phyloP scores from a whole-genome alignment of 148 eudicot genomes.

The Salicornia ramosissima region DNA sequence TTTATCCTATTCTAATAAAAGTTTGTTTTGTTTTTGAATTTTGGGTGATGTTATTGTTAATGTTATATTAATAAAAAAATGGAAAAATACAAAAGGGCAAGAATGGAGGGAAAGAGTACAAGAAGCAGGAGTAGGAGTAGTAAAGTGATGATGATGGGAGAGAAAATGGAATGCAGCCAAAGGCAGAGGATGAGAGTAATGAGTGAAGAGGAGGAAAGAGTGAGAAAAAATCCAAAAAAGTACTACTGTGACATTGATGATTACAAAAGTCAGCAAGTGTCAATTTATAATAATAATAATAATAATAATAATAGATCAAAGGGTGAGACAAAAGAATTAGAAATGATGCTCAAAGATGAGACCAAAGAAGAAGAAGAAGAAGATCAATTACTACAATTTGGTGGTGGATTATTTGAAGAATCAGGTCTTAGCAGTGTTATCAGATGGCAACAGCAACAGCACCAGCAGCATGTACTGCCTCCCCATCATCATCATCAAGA shows the following conservation, averaged over 20 bases:
- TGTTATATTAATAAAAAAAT: too few species aligned
- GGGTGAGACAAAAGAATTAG: constrained; percentile 11
- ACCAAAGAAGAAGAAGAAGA: background rate
- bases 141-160: constrained; percentile 24
- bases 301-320: constrained; percentile 17
- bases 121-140: background rate
- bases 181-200: constrained; percentile 16
- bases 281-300: constrained; percentile 22
- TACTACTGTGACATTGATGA: constrained; percentile 15
- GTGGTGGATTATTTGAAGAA: constrained; percentile 1
- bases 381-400: background rate
- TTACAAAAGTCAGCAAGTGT: constrained; percentile 28
- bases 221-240: constrained; percentile 17
- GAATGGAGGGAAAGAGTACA: constrained; percentile 9
- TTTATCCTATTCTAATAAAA: background rate
- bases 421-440: constrained; percentile 21
- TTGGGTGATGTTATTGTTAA: background rate
- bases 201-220: constrained; percentile 10
- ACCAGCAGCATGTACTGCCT: background rate
- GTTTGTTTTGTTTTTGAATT: background rate
- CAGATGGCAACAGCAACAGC: constrained; percentile 26
- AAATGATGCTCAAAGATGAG: background rate
- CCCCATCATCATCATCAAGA: background rate
- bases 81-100: constrained; percentile 16
- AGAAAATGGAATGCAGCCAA: constrained; percentile 18